Base-by-base conservation (phyloP, 2,329 filamentous ascomycete species). In the Diaporthe australafricana region DNA sequence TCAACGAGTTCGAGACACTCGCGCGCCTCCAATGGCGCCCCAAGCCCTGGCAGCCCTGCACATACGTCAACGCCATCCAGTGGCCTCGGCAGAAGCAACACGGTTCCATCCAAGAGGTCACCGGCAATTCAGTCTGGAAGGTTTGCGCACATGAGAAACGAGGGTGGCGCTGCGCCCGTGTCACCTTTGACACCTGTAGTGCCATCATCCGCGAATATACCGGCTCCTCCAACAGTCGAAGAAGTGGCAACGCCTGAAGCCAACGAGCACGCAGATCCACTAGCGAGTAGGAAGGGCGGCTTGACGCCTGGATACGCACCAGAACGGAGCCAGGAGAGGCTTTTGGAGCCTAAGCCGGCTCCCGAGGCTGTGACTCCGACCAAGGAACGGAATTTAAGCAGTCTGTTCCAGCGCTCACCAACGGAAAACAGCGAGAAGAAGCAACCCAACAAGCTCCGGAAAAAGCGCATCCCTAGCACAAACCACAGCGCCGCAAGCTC, bases 401-500 rank as follows among this genome's bases (percentile, higher is more conserved):
- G 85, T 77, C 84, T 97, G 47, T 93, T 97, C 78, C 88, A 93
- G 77, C 88, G 92, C 75, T 92, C 93, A 2, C 90, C 92, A 1
- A 87, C 87, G 0, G 86, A 84, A 32, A 88, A 90, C 52, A 87
- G 85, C 47, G 91, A 91, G 74, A 91, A 88, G 77, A 89, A 93
- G 56, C 92, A 92, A 79, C 94, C 95, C 0, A 98, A 98, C 78
- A 98, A 98, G 82, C 85, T 99, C 66, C 93, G 92, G 81, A 98
- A 98, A 86, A 98, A 94, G 82, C 88, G 91, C 74, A 85, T 93
- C 70, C 92, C 93, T 0, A 94, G 93, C 78, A 83, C 93, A 27
- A 95, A 94, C 76, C 92, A 92, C 25, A 98, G 96, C 79, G 95
- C 96, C 0, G 95, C 98, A 75, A 98, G 95, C 79, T 98, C 96